A percentile compares a stretch with the other conserved stretches of the same genome.
Conservation (phyloP, 2,329 filamentous ascomycete genomes). For the Orbilia quercus region DNA sequence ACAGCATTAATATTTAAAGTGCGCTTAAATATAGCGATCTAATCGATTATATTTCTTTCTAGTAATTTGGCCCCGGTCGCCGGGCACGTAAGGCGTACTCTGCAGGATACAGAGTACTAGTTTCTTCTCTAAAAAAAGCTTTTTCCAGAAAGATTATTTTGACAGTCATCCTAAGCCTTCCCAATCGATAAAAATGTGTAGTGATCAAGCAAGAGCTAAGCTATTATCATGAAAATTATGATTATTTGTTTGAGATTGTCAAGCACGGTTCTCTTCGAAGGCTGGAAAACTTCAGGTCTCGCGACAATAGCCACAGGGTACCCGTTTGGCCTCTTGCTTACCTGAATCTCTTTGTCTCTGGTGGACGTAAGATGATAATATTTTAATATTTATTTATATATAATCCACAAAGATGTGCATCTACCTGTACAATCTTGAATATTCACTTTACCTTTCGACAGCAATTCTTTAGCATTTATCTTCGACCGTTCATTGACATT, state of each 20-base stretch:
- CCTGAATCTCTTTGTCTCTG: not conserved
- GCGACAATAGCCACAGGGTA: not conserved
- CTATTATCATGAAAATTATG: not conserved
- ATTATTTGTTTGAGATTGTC: not conserved
- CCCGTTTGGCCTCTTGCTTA: not conserved
- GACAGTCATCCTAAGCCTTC: not conserved
- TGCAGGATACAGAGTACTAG: not conserved
- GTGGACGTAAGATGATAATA: not conserved
- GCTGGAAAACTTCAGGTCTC: not conserved
- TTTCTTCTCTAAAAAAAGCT: not conserved
- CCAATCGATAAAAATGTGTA: not conserved
- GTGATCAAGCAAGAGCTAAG: not conserved
- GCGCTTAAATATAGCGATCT: too few relatives aligned
- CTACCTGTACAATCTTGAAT: too few relatives aligned
- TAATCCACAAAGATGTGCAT: not conserved
- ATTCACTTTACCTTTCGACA: too few relatives aligned
- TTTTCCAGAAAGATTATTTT: not conserved
- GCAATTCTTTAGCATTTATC: too few relatives aligned
- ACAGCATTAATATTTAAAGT: too few relatives aligned
- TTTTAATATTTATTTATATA: not conserved
- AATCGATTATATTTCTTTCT: not conserved
- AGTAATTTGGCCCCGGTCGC: not conserved
- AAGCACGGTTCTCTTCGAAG: not conserved
- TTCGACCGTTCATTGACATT: not conserved
- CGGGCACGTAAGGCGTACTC: not conserved